phyloP scores from a whole-genome alignment of 2,329 filamentous ascomycete species.

The Drechslerella dactyloides region DNA sequence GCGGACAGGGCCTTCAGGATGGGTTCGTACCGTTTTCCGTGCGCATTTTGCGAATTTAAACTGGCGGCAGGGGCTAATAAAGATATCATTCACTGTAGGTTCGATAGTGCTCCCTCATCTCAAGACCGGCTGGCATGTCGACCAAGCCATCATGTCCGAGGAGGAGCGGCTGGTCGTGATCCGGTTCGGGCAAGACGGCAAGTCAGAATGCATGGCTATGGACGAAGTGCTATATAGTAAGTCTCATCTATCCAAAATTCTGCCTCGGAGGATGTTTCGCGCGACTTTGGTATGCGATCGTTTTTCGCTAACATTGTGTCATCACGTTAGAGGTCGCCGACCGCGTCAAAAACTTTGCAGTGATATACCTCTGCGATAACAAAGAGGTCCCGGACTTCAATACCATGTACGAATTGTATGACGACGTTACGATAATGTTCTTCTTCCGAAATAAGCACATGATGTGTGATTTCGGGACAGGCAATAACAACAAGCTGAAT shows the following conservation, averaged over 20 bases:
- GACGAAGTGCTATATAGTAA: slow-evolving; percentile 89
- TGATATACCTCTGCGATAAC: slow-evolving; percentile 92
- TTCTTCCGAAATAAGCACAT: slow-evolving; percentile 99
- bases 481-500: slow-evolving; percentile 98
- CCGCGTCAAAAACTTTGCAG: slow-evolving; percentile 88
- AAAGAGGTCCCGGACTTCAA: slow-evolving; percentile 92
- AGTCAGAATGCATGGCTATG: slow-evolving; percentile 78
- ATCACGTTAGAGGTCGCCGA: slow-evolving; percentile 72
- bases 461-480: slow-evolving; percentile 97
- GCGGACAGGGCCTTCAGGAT: no score
- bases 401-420: slow-evolving; percentile 83
- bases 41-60: not conserved
- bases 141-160: slow-evolving; percentile 90
- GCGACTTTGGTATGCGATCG: no score
- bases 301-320: no score
- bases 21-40: not conserved
- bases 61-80: not conserved
- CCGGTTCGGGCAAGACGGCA: slow-evolving; percentile 86
- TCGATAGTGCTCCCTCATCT: slow-evolving; percentile 93
- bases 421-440: slow-evolving; percentile 94
- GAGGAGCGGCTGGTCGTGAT: slow-evolving; percentile 93
- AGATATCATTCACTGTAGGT: slow-evolving; percentile 64
- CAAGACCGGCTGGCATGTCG: slow-evolving; percentile 93
- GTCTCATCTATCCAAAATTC: slow-evolving; percentile 31
- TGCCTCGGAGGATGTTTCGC: not conserved